Evolutionary conservation across 2,329 filamentous ascomycete species (phyloP).

Genomic region (Ustulina deusta): DNA sequence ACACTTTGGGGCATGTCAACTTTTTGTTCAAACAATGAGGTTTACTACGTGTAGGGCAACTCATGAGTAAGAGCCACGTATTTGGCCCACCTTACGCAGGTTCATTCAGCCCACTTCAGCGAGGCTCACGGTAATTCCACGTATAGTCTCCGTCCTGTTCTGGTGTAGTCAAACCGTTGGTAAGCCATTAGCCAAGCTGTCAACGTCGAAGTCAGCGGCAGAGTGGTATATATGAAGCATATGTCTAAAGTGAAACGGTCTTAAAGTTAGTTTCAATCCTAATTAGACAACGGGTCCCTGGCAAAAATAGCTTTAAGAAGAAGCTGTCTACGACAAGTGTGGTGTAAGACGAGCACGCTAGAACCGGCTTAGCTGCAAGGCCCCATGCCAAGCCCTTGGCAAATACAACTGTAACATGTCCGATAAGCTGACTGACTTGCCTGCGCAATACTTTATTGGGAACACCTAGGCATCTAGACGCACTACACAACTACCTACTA

Average conservation of each 20-base stretch:
- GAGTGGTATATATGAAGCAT: slow-evolving; percentile 1
- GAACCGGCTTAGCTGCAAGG: slow-evolving; percentile 15
- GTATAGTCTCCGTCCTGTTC: slow-evolving; percentile 11
- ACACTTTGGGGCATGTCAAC: background rate
- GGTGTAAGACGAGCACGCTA: slow-evolving; percentile 12
- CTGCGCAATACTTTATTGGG: slow-evolving; percentile 15
- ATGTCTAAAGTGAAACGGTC: slow-evolving; percentile 24
- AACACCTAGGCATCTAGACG: slow-evolving; percentile 11
- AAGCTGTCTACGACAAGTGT: slow-evolving; percentile 10
- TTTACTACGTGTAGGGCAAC: slow-evolving; percentile 31
- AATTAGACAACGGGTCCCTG: slow-evolving; percentile 16
- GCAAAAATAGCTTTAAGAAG: slow-evolving; percentile 28
- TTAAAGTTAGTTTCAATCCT: slow-evolving; percentile 27
- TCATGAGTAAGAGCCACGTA: slow-evolving; percentile 35
- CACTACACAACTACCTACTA: background rate
- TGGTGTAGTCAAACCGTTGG: background rate
- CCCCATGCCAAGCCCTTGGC: slow-evolving; percentile 34
- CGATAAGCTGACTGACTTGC: slow-evolving; percentile 31
- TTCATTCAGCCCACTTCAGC: slow-evolving; percentile 27
- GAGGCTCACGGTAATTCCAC: slow-evolving; percentile 27
- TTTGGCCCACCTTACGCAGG: slow-evolving; percentile 27
- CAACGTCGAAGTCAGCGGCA: slow-evolving; percentile 19
- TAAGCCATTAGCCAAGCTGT: slow-evolving; percentile 10
- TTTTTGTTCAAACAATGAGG: slow-evolving; percentile 30
- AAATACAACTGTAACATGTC: slow-evolving; percentile 21